A percentile compares a stretch with the other conserved stretches of the same genome.
phyloP scores from a whole-genome alignment of 2,329 filamentous ascomycete genomes.

The Nemania diffusa region DNA sequence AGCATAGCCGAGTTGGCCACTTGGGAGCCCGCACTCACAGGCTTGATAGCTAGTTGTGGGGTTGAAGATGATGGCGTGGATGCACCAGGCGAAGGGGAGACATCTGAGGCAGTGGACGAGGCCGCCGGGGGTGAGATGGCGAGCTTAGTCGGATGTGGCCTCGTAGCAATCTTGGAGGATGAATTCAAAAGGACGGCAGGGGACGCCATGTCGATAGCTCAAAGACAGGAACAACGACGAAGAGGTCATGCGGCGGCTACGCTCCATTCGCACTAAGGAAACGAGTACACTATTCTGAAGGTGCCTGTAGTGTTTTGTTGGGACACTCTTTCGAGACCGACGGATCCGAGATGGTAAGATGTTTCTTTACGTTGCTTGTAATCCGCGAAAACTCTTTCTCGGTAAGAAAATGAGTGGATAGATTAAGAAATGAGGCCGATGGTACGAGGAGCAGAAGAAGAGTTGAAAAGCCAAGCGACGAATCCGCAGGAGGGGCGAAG shows the following conservation, averaged over 20 bases:
- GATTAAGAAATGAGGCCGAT: neutral
- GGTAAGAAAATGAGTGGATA: neutral
- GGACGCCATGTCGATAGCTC: constrained; percentile 41
- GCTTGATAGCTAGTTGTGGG: constrained; percentile 46
- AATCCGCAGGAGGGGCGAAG: constrained; percentile 13
- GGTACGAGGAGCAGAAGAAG: neutral
- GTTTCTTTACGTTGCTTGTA: constrained; percentile 2
- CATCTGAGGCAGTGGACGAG: constrained; percentile 45
- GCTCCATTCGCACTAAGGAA: constrained; percentile 4
- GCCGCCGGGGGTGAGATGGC: constrained; percentile 46
- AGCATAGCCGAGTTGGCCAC: constrained; percentile 58
- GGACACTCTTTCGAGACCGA: neutral
- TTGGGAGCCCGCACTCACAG: constrained; percentile 34
- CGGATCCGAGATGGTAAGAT: neutral
- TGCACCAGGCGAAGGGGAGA: constrained; percentile 43
- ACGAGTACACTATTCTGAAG: constrained; percentile 1
- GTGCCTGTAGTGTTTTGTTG: neutral
- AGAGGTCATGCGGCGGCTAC: constrained; percentile 1
- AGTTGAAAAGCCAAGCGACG: constrained; percentile 4
- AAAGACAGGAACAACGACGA: neutral
- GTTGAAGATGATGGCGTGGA: constrained; percentile 45
- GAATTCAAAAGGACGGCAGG: constrained; percentile 35
- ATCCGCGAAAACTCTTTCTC: neutral
- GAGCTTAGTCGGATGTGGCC: constrained; percentile 44
- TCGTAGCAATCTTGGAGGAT: constrained; percentile 35